Conservation (phyloP, 164 flowering plant species). For the Kingdonia uniflora region DNA sequence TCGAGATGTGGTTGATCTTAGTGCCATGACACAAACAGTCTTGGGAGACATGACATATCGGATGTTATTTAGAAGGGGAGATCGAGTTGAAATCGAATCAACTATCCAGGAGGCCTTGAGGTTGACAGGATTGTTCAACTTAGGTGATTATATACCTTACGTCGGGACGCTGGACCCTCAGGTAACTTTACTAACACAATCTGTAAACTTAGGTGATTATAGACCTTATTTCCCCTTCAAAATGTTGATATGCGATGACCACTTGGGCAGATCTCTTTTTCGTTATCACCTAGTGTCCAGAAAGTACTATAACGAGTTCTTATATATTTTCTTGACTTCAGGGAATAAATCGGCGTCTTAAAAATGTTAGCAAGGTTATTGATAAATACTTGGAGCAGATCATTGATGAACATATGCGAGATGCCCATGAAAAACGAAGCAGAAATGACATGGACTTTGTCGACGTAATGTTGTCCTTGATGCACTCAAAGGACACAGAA, state of each 20-base stretch:
- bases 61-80: conserved; percentile 11
- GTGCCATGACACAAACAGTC: conserved; percentile 2
- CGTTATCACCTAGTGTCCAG: background rate
- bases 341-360: conserved; percentile 6
- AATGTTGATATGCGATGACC: background rate
- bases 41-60: conserved; percentile 6
- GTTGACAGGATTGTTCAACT: conserved; percentile 15
- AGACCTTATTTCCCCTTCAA: background rate
- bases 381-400: conserved; percentile 12
- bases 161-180: conserved; percentile 12
- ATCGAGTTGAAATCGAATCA: conserved; percentile 7
- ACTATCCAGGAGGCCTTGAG: conserved; percentile 5
- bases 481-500: conserved; percentile 7
- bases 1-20: conserved; percentile 5
- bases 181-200: background rate
- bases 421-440: background rate
- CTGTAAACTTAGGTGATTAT: background rate
- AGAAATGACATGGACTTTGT: conserved; percentile 8
- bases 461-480: conserved; percentile 12
- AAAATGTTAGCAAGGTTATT: background rate
- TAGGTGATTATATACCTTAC: conserved; percentile 20
- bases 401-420: conserved; percentile 13
- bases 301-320: background rate
- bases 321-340: background rate
- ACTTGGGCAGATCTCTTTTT: no score